A percentile compares a stretch with the other conserved stretches of the same genome.
These are phyloP conservation scores for Stephanodiscus minutulus DNA, from an alignment of 108 stramenopile species.

Conservation along the genomic window DNA sequence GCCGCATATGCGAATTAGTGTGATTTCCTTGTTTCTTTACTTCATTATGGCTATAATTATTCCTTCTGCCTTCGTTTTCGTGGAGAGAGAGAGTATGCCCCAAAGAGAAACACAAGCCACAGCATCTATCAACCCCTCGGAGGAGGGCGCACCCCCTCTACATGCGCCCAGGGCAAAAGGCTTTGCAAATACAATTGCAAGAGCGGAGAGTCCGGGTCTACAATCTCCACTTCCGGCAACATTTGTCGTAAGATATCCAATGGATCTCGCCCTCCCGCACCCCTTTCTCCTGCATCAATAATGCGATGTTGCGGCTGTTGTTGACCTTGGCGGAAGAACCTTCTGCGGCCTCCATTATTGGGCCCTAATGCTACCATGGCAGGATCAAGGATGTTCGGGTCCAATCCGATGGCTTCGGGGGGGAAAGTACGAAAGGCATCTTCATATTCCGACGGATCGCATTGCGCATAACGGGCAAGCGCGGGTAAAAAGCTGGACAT, in stretches of 20 bases:
- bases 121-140: neutral
- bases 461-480: slow-evolving; percentile 61
- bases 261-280: slow-evolving; percentile 11
- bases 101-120: too few relatives aligned
- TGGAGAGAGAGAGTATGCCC: too few relatives aligned
- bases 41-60: too few relatives aligned
- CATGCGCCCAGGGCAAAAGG: slow-evolving; percentile 80
- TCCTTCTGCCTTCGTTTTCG: too few relatives aligned
- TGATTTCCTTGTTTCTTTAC: too few relatives aligned
- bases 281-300: slow-evolving; percentile 1
- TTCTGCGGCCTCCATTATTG: slow-evolving; percentile 52
- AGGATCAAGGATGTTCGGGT: slow-evolving; percentile 68
- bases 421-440: slow-evolving; percentile 71
- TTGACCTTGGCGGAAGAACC: slow-evolving; percentile 56
- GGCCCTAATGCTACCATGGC: slow-evolving; percentile 67
- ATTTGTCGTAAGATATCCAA: slow-evolving; percentile 13
- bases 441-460: slow-evolving; percentile 68
- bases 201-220: slow-evolving; percentile 84
- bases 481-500: slow-evolving; percentile 49
- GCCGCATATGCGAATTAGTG: too few relatives aligned
- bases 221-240: slow-evolving; percentile 26
- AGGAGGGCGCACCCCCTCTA: slow-evolving; percentile 77
- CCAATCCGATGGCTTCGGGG: slow-evolving; percentile 75
- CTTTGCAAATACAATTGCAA: slow-evolving; percentile 75
- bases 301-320: slow-evolving; percentile 22